A percentile compares a stretch with the other conserved stretches of the same genome.
These are phyloP conservation scores for Cadophora luteo-olivacea DNA, from an alignment of 2,329 filamentous ascomycete species.

Conservation along the genomic window DNA sequence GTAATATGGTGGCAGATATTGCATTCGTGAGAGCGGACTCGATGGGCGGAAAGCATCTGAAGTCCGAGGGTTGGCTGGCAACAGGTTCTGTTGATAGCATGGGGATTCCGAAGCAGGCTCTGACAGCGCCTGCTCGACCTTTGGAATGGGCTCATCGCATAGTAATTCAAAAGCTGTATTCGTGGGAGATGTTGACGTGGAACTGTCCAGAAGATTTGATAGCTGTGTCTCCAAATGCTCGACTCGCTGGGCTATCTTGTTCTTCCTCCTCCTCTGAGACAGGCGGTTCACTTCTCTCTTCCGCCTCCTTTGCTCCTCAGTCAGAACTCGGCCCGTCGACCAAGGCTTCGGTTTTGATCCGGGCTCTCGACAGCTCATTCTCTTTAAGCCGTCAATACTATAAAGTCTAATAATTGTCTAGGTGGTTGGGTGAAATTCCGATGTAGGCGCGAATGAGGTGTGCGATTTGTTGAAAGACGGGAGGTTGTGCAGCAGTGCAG, in stretches of 20 bases:
- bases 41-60: background rate
- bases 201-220: conserved; percentile 1
- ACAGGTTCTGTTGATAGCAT: background rate
- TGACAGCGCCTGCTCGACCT: background rate
- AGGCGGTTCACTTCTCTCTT: conserved; percentile 12
- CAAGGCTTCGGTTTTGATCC: conserved; percentile 4
- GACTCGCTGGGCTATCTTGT: conserved; percentile 2
- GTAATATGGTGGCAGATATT: conserved; percentile 3
- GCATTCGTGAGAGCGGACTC: conserved; percentile 7
- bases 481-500: conserved; percentile 4
- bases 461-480: background rate
- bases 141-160: background rate
- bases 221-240: conserved; percentile 4
- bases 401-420: background rate
- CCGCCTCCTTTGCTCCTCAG: conserved; percentile 6
- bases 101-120: too few species aligned
- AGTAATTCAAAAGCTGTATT: background rate
- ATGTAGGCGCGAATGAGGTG: background rate
- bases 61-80: background rate
- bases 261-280: conserved; percentile 11
- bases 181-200: background rate
- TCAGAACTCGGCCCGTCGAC: conserved; percentile 12
- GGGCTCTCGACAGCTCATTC: conserved; percentile 6
- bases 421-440: background rate
- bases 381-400: background rate